These are phyloP conservation scores for Jaltomata sinuosa DNA, from an alignment of 257 asterid species.

Conservation along the genomic window DNA sequence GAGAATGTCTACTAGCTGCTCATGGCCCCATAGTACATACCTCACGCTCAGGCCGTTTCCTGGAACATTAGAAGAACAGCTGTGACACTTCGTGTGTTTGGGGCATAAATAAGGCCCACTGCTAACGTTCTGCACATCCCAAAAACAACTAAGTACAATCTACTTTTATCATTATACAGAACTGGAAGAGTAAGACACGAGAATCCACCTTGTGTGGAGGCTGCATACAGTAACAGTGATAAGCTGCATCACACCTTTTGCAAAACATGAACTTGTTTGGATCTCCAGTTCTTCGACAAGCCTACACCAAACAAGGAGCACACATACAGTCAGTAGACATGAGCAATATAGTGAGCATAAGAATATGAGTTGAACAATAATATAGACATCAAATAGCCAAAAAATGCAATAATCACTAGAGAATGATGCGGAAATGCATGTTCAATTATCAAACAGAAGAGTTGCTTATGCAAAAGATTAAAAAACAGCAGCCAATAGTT, in stretches of 20 bases:
- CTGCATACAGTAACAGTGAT: conserved; percentile 91
- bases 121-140: conserved; percentile 63
- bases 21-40: conserved; percentile 28
- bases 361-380: background rate
- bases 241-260: conserved; percentile 94
- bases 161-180: background rate
- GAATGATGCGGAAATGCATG: background rate
- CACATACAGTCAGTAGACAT: background rate
- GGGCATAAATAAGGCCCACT: conserved; percentile 95
- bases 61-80: conserved; percentile 87
- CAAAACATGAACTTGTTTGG: conserved; percentile 91
- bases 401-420: background rate
- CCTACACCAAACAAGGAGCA: conserved; percentile 32
- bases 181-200: background rate
- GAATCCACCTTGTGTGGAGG: conserved; percentile 91
- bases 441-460: background rate
- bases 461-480: background rate
- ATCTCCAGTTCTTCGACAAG: conserved; percentile 87
- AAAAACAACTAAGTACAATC: conserved; percentile 11
- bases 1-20: background rate
- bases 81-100: conserved; percentile 90
- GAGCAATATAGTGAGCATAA: background rate
- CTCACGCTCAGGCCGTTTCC: conserved; percentile 95
- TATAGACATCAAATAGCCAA: background rate
- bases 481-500: background rate